These are phyloP conservation scores for Boletus patriciae DNA, from an alignment of 768 basidiomycete species.

Conservation along the genomic window DNA sequence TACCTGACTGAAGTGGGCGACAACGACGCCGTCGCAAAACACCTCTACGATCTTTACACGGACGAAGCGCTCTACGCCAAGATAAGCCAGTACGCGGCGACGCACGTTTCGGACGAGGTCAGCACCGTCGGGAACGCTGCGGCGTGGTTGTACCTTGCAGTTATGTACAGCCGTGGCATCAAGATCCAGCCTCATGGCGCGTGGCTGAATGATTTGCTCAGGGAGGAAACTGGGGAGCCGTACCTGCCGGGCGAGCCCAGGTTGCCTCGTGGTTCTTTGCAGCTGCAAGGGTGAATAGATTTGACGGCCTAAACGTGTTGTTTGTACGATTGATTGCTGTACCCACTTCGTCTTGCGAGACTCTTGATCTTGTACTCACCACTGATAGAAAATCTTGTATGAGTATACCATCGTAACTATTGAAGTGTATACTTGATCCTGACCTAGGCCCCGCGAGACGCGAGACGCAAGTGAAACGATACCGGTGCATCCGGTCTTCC, in stretches of 20 bases:
- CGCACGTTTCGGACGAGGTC: conserved; percentile 83
- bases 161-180: conserved; percentile 74
- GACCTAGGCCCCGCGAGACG: neutral
- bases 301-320: neutral
- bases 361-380: neutral
- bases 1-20: conserved; percentile 80
- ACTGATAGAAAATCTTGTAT: neutral
- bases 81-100: conserved; percentile 67
- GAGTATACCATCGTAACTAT: conserved; percentile 2
- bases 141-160: conserved; percentile 67
- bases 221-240: conserved; percentile 71
- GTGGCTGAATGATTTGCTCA: conserved; percentile 81
- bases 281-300: conserved; percentile 42
- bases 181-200: conserved; percentile 79
- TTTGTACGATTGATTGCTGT: conserved; percentile 14
- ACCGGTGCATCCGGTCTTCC: neutral
- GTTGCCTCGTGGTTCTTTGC: conserved; percentile 61
- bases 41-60: conserved; percentile 76
- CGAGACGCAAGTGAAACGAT: neutral
- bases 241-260: conserved; percentile 69
- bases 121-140: conserved; percentile 79
- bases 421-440: conserved; percentile 6
- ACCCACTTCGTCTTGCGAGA: neutral
- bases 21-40: conserved; percentile 68
- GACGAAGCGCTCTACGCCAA: conserved; percentile 63